Percentiles rank a stretch among this genome's conserved stretches.
phyloP scores from a whole-genome alignment of 1,139 yeast genomes.

The Candida sanyaensis region DNA sequence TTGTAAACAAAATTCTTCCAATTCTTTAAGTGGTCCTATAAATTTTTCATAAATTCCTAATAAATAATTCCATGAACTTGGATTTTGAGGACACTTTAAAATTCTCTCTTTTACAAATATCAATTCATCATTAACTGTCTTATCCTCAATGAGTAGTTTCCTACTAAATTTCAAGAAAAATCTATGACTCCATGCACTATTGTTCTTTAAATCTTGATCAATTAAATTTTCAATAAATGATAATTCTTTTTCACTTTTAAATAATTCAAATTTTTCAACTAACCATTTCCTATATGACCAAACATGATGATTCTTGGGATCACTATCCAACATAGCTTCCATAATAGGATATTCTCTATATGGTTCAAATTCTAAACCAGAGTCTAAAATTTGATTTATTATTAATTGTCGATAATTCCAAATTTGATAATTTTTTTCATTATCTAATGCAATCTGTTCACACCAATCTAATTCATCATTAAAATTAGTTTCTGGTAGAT shows the following conservation, averaged over 20 bases:
- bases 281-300: slow-evolving; percentile 93
- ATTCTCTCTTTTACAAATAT: slow-evolving; percentile 51
- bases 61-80: slow-evolving; percentile 87
- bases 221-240: slow-evolving; percentile 53
- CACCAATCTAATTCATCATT: slow-evolving; percentile 71
- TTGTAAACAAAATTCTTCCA: slow-evolving; percentile 45
- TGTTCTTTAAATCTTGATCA: slow-evolving; percentile 72
- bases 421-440: slow-evolving; percentile 91
- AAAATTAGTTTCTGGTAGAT: slow-evolving; percentile 36
- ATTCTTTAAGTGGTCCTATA: slow-evolving; percentile 26
- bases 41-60: slow-evolving; percentile 54
- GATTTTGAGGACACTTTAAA: slow-evolving; percentile 70
- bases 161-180: slow-evolving; percentile 53
- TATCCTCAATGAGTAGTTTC: slow-evolving; percentile 14
- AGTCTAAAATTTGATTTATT: slow-evolving; percentile 35
- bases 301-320: slow-evolving; percentile 90
- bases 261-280: slow-evolving; percentile 54
- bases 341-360: slow-evolving; percentile 64
- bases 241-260: slow-evolving; percentile 49
- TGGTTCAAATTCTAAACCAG: slow-evolving; percentile 33
- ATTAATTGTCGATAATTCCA: slow-evolving; percentile 87
- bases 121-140: slow-evolving; percentile 27
- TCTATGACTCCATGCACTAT: slow-evolving; percentile 93
- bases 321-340: slow-evolving; percentile 69
- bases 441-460: slow-evolving; percentile 69